A percentile compares a stretch with the other conserved stretches of the same genome.
phyloP scores from a whole-genome alignment of 163 green algal species.

The Chloromonas sp. region DNA sequence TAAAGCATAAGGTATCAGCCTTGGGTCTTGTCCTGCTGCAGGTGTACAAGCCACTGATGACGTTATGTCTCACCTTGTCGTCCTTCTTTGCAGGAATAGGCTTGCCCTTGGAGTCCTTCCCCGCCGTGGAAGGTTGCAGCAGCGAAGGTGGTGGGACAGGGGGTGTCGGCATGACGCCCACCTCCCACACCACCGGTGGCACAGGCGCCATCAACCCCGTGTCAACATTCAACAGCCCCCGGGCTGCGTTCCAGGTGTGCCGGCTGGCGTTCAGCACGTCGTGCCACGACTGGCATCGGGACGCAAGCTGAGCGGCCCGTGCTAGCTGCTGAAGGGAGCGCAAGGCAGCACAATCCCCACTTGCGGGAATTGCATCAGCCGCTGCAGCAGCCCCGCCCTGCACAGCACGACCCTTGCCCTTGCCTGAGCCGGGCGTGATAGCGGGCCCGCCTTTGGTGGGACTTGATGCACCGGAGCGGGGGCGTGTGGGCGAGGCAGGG shows the following conservation, averaged over 20 bases:
- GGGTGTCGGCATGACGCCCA: conserved; percentile 19
- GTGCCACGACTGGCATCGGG: conserved; percentile 35
- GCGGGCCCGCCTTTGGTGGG: neutral
- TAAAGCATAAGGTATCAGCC: neutral
- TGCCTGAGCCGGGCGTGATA: neutral
- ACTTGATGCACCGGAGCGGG: neutral
- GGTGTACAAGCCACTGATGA: neutral
- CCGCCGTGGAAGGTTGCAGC: neutral
- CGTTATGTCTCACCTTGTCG: conserved; percentile 2
- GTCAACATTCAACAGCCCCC: conserved; percentile 36
- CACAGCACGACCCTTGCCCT: neutral
- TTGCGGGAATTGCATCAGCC: neutral
- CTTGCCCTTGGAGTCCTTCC: conserved; percentile 17
- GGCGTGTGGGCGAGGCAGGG: neutral
- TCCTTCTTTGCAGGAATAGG: conserved; percentile 3
- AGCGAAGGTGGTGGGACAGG: conserved; percentile 2
- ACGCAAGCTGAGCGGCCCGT: conserved; percentile 27
- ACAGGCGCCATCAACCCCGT: conserved; percentile 12
- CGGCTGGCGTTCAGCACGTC: conserved; percentile 32
- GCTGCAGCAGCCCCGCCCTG: neutral
- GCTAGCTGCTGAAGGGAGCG: conserved; percentile 38
- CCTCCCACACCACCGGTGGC: conserved; percentile 23
- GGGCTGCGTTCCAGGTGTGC: conserved; percentile 36
- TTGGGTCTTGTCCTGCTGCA: neutral
- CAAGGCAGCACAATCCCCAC: conserved; percentile 5